Evolutionary conservation across 208 protist genomes (phyloP), one percentile per base, ranked within the genome.

Genomic region (Naegleria fowleri): DNA sequence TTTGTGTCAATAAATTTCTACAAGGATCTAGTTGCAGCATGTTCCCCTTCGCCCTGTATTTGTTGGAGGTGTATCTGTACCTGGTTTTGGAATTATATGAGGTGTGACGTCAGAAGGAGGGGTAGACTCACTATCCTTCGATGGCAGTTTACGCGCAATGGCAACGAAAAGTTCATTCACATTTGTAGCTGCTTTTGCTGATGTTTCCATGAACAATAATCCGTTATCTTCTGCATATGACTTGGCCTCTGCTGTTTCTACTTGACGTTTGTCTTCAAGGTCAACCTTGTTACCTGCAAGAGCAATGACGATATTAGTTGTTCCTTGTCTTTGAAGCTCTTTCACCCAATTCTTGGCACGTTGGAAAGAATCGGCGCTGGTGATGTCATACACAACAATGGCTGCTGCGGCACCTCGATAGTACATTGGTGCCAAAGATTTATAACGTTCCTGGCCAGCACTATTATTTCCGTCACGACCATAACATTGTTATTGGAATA

Each of bases 241-340:
- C 92, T 98, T 94, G 36, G 97, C 99, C 92, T 99, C 99, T 92
- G 99, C 98, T 0, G 91, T 91, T 9, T 93, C 95, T 43, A 99
- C 98, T 86, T 97, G 95, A 15, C 98, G 94, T 93, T 95, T 97
- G 83, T 91, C 94, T 43, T 98, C 97, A 3, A 99, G 92, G 92
- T 99, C 99, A 90, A 95, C 97, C 93, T 99, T 99, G 95, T 99
- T 99, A 59, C 99, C 99, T 90, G 99, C 98, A 5, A 99, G 95
- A 96, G 99, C 99, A 91, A 99, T 99, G 15, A 98, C 96, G 92
- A 99, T 98, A 88, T 98, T 96, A 11, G 94, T 96, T 92, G 97
- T 98, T 6, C 97, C 95, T 92, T 99, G 97, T 83, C 98, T 94
- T 83, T 96, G 95, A 25, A 98, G 96, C 93, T 99, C 99, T 90